Evolutionary conservation across 2,329 filamentous ascomycete genomes (phyloP).

Genomic region (Bipolaris cookei): DNA sequence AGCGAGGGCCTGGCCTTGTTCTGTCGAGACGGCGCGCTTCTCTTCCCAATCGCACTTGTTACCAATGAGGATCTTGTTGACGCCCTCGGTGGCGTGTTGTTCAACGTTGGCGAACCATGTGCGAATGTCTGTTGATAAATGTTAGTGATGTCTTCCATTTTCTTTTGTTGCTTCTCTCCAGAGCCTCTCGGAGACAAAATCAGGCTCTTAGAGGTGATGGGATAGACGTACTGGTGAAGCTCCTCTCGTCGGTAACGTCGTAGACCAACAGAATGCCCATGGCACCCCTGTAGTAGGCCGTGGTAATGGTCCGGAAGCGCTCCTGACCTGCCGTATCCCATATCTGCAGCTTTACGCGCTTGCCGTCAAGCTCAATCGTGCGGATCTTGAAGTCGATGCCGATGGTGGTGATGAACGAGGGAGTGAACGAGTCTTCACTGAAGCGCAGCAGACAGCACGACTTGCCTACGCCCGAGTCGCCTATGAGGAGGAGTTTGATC

Average conservation of each 20-base stretch:
- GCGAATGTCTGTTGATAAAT: conserved; percentile 75
- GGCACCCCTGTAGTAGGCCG: conserved; percentile 96
- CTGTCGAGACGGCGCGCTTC: conserved; percentile 91
- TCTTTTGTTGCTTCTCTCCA: conserved; percentile 10
- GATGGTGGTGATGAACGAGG: conserved; percentile 98
- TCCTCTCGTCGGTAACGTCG: conserved; percentile 95
- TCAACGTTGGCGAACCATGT: conserved; percentile 99
- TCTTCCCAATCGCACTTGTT: conserved; percentile 99
- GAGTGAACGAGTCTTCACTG: conserved; percentile 96
- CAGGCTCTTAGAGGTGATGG: neutral
- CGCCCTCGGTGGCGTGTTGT: conserved; percentile 96
- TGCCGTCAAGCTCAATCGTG: conserved; percentile 98
- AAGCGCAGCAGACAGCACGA: conserved; percentile 96
- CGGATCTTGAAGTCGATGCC: conserved; percentile 99
- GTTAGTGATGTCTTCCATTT: conserved; percentile 20
- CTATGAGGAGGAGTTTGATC: conserved; percentile 97
- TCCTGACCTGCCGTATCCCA: conserved; percentile 99
- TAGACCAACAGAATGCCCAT: conserved; percentile 99
- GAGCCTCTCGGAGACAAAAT: neutral
- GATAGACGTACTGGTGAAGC: conserved; percentile 80
- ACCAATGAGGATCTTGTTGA: conserved; percentile 99
- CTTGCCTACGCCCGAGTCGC: conserved; percentile 95
- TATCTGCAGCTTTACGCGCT: conserved; percentile 98
- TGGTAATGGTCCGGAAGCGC: conserved; percentile 97
- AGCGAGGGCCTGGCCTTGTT: conserved; percentile 90